Percentiles rank a stretch among this genome's conserved stretches.
Evolutionary conservation across 2,329 filamentous ascomycete species (phyloP).

Genomic region (Pleomassaria siparia): DNA sequence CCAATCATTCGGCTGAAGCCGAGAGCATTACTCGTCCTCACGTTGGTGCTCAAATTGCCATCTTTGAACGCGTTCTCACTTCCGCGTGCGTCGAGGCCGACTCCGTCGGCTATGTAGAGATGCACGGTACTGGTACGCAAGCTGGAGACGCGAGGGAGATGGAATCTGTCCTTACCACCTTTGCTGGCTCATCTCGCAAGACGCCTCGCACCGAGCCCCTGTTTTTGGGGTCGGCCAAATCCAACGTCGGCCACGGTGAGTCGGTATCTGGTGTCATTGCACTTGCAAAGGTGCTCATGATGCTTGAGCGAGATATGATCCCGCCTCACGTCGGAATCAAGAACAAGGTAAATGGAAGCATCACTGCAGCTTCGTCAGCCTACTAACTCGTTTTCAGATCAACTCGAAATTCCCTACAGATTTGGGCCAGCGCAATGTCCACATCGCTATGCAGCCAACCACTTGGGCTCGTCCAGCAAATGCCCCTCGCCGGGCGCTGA

Average conservation of each 20-base stretch:
- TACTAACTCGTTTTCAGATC: too few species aligned
- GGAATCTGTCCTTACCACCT: conserved; percentile 16
- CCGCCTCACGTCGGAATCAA: conserved; percentile 71
- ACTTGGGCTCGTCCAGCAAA: conserved; percentile 29
- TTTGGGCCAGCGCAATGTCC: conserved; percentile 58
- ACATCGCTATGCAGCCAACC: conserved; percentile 48
- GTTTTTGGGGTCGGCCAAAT: conserved; percentile 33
- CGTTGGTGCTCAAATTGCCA: conserved; percentile 21
- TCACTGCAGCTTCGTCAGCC: too few species aligned
- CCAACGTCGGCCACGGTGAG: conserved; percentile 40
- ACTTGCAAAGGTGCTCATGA: conserved; percentile 39
- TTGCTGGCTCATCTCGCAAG: conserved; percentile 3
- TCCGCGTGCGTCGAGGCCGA: too few species aligned
- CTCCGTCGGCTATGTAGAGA: too few species aligned
- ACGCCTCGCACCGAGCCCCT: conserved; percentile 13
- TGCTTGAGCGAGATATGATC: conserved; percentile 34
- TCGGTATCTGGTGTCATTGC: conserved; percentile 29
- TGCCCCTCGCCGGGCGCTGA: conserved; percentile 26
- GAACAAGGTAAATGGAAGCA: conserved; percentile 62
- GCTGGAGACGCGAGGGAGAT: conserved; percentile 28
- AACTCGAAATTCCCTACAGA: conserved; percentile 62
- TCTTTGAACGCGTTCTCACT: too few species aligned
- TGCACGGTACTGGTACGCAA: conserved; percentile 38
- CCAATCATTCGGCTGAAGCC: conserved; percentile 46
- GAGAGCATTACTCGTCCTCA: conserved; percentile 30